Evolutionary conservation across 2,329 filamentous ascomycete genomes (phyloP).

Genomic region (Claviceps arundinis): DNA sequence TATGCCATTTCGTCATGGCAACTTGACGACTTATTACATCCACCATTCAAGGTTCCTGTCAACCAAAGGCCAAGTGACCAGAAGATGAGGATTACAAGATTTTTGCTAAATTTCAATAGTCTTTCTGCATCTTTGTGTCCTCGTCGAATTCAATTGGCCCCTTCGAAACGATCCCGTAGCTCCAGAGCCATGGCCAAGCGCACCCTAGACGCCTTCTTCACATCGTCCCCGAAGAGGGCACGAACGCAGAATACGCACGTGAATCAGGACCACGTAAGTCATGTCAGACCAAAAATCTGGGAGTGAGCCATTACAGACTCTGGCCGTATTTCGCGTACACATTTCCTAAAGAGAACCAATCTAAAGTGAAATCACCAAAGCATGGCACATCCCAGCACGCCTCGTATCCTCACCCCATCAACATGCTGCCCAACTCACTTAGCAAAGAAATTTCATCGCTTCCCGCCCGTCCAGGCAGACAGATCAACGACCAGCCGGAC

Average conservation of each 20-base stretch:
- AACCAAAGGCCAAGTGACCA: not conserved
- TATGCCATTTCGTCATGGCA: conserved; percentile 2
- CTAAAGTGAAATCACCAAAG: not conserved
- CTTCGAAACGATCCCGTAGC: not conserved
- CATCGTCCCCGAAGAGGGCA: conserved; percentile 13
- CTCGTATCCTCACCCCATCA: conserved; percentile 38
- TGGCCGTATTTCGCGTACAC: no score
- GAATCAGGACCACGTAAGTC: conserved; percentile 2
- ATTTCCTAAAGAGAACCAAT: no score
- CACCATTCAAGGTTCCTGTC: no score
- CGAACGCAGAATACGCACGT: not conserved
- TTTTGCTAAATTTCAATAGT: not conserved
- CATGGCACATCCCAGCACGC: conserved; percentile 21
- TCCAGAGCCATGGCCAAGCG: conserved; percentile 22
- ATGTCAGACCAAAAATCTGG: rapidly evolving
- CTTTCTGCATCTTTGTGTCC: no score
- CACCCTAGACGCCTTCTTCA: conserved; percentile 58
- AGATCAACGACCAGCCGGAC: conserved; percentile 54
- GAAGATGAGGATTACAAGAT: not conserved
- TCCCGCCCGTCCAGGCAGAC: conserved; percentile 37
- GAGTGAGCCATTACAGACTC: not conserved
- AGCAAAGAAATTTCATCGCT: conserved; percentile 26
- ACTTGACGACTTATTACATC: not conserved
- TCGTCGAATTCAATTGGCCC: not conserved
- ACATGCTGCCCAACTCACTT: conserved; percentile 26